A percentile compares a stretch with the other conserved stretches of the same genome.
phyloP scores from a whole-genome alignment of 1,284 basidiomycete genomes.

The Phellopilus nigrolimitatus region DNA sequence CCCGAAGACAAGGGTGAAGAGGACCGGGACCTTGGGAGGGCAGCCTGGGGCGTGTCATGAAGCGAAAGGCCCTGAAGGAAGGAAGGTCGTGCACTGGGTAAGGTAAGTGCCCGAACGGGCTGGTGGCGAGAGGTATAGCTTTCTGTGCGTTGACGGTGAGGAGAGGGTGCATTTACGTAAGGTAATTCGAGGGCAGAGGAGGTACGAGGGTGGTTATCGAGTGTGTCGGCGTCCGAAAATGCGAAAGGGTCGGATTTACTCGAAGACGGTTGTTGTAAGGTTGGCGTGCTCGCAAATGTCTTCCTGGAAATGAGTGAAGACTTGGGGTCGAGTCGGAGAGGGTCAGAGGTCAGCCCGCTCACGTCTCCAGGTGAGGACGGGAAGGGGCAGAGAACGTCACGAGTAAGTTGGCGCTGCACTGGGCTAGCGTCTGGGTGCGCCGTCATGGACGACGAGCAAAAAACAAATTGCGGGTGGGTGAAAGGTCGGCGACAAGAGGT shows the following conservation, averaged over 20 bases:
- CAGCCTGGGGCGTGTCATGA: constrained; percentile 15
- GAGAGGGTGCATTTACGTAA: constrained; percentile 14
- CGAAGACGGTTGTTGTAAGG: neutral
- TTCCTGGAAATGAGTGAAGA: neutral
- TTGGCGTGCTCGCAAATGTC: neutral
- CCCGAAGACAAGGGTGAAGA: constrained; percentile 12
- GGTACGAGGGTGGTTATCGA: neutral
- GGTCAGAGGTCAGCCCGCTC: constrained; percentile 34
- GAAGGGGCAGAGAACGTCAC: constrained; percentile 26
- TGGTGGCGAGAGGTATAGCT: constrained; percentile 2
- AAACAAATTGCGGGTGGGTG: neutral
- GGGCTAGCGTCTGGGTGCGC: constrained; percentile 5
- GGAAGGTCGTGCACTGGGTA: constrained; percentile 3
- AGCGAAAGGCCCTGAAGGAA: constrained; percentile 12
- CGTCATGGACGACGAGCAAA: constrained; percentile 9
- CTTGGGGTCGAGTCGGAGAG: constrained; percentile 28
- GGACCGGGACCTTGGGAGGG: constrained; percentile 25
- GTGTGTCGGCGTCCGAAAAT: neutral
- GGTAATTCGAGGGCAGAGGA: constrained; percentile 10
- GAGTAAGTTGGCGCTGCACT: neutral
- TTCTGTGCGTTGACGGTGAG: constrained; percentile 1
- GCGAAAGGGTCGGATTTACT: neutral
- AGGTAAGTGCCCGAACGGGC: constrained; percentile 10
- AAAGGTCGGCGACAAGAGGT: neutral
- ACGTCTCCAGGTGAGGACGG: constrained; percentile 39